Base-by-base conservation (phyloP, 2,329 filamentous ascomycete species). In the Chaetothyriales sp. region DNA sequence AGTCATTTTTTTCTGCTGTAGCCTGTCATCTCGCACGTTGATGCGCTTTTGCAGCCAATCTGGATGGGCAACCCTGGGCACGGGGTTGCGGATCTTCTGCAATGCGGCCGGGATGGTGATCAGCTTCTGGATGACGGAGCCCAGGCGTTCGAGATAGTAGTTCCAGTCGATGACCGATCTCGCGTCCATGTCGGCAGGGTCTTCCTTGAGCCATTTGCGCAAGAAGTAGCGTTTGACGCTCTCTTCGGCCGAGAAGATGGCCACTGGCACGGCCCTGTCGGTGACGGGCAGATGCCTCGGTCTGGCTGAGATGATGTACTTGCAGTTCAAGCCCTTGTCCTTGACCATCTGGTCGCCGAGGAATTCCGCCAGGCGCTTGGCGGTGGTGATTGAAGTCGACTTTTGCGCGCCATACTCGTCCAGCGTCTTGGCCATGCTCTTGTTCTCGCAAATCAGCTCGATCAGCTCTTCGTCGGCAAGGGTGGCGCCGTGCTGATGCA, bases 391-490 rank as follows among this genome's bases (percentile, higher is more conserved):
- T n/a, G 92, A 95, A 1, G 92, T 98, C 0, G 90, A 97, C 66
- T 99, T 98, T 63, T 98, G 94, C 6, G 72, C 73, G 18, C 89
- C 92, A 59, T 99, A 99, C 69, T 99, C 94, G 60, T 95, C 90
- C 1, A 99, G 73, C 0, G 92, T 94, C 70, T 98, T 98, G 18
- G 83, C 78, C 92, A 99, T 98, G 72, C 81, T 97, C 72, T 94
- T 84, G 71, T 99, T 99, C 68, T 99, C 92, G 48, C 89, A 95
- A 81, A 99, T 98, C n/a, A 99, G 82, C 63, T 98, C 90, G 68
- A 98, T 97, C 43, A 99, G 78, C 65, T 98, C 92, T 65, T 97
- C 90, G 60, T 99, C 90, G 0, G 90, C 89, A 13, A 99, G 73
- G 1, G 89, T 97, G 2, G 83, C 77, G 15, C 94, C 92, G 59